These are phyloP conservation scores for Sutorius australiensis DNA, from an alignment of 768 basidiomycete species.

Conservation along the genomic window DNA sequence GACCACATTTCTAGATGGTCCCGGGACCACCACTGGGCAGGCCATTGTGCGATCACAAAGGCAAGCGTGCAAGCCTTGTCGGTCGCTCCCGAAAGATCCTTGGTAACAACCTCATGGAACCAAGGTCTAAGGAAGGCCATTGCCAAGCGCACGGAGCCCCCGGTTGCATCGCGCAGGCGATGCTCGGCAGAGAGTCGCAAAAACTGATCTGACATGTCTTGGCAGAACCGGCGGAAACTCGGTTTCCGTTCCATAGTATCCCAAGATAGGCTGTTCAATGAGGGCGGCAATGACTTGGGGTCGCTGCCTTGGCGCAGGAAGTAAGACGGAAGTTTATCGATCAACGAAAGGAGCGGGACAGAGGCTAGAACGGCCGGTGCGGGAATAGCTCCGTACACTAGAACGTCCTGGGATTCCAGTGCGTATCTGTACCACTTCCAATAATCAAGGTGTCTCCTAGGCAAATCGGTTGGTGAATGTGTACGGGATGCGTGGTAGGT, in stretches of 20 bases:
- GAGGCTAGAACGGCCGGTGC: conserved; percentile 63
- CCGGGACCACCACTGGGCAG: conserved; percentile 62
- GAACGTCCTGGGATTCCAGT: conserved; percentile 71
- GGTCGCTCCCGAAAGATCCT: conserved; percentile 38
- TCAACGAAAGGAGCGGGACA: conserved; percentile 59
- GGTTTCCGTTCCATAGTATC: conserved; percentile 56
- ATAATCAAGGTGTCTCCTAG: conserved; percentile 57
- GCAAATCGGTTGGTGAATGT: background rate
- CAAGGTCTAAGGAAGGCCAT: conserved; percentile 65
- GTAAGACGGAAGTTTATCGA: conserved; percentile 70
- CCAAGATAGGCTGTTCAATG: conserved; percentile 46
- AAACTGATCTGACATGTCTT: conserved; percentile 63
- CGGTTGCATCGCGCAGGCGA: conserved; percentile 62
- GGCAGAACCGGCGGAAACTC: conserved; percentile 68
- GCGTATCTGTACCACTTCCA: conserved; percentile 78
- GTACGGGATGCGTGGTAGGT: background rate
- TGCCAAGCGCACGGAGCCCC: conserved; percentile 64
- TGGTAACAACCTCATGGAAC: conserved; percentile 51
- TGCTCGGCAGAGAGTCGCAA: conserved; percentile 49
- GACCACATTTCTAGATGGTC: conserved; percentile 61
- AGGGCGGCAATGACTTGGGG: conserved; percentile 26
- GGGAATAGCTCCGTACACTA: conserved; percentile 68
- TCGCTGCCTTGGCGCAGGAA: conserved; percentile 42
- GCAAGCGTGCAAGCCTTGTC: conserved; percentile 42
- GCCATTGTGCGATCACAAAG: conserved; percentile 58